Evolutionary conservation across 1,284 basidiomycete genomes (phyloP).

Genomic region (Pseudozyma flocculosa): DNA sequence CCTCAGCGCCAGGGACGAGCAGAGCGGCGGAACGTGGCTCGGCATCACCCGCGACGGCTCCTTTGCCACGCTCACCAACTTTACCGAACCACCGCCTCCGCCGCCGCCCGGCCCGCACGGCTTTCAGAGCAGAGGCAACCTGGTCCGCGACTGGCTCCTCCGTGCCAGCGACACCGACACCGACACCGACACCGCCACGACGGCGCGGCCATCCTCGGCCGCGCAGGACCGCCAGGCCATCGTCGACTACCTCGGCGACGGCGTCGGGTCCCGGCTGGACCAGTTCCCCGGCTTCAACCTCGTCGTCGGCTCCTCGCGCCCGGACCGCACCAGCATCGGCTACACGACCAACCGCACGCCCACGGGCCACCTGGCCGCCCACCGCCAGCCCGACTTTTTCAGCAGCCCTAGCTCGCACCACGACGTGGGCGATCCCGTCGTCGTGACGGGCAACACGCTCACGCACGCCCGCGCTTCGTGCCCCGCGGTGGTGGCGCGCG

Average conservation of each 20-base stretch:
- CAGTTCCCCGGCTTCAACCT: conserved; percentile 46
- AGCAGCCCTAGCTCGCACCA: too few species aligned
- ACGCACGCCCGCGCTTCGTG: background rate
- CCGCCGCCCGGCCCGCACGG: conserved; percentile 12
- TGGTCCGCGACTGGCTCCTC: conserved; percentile 36
- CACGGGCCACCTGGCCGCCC: conserved; percentile 1
- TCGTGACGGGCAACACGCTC: too few species aligned
- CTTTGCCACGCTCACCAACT: conserved; percentile 46
- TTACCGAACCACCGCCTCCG: conserved; percentile 30
- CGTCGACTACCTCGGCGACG: conserved; percentile 10
- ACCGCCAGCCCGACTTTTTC: conserved; percentile 10
- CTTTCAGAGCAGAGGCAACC: conserved; percentile 30
- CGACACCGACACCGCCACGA: too few species aligned
- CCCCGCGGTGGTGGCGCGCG: background rate
- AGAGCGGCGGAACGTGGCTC: conserved; percentile 49
- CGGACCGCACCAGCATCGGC: conserved; percentile 3
- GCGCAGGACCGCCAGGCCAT: too few species aligned
- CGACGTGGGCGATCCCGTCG: too few species aligned
- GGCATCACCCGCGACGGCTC: conserved; percentile 32
- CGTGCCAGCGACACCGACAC: background rate
- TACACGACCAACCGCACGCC: conserved; percentile 27
- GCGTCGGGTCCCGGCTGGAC: conserved; percentile 5
- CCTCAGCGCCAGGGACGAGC: conserved; percentile 30
- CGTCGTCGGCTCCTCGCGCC: conserved; percentile 17
- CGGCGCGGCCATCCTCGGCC: background rate